Evolutionary conservation across 1,284 basidiomycete genomes (phyloP), one percentile per base, ranked within the genome.

Genomic region (Ceratobasidium sp.): DNA sequence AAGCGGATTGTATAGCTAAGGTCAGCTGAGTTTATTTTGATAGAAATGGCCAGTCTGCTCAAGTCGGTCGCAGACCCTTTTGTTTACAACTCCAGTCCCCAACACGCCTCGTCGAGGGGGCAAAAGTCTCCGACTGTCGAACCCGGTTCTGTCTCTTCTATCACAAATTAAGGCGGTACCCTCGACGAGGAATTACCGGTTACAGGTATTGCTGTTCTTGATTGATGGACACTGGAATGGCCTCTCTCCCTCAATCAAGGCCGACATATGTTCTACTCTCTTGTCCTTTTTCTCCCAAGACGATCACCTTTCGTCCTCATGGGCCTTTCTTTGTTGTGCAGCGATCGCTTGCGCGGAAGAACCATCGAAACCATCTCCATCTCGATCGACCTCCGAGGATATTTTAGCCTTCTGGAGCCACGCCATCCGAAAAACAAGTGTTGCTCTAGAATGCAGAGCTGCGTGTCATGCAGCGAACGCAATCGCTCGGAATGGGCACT

Each of bases 121-220:
- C 50, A 65, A 65, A 43, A 65, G 62, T 42, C 62, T 65, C 17
- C 32, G 62, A 49, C 68, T 77, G 22, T 79, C 78, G 25, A 77
- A 77, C 65, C 87, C 90, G 2, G 80, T 94, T 62, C 76, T 80
- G 1, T 78, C 82, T 4, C 78, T 94, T 6, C 79, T 94, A 6
- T 75, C 79, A 50, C 81, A 83, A 12, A 83, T 90, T 62, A 31
- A 75, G 74, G 22, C 75, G 71, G n/a, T 76, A 67, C 69, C 76
- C 79, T 71, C 82, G 82, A 64, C 62, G 22, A 47, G 62, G 22
- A 65, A 53, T 0, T 89, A 88, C 73, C 84, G 86, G 67, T 79
- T 95, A 0, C 94, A 97, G 78, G 81, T 88, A 2, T 79, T 96
- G 0, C 83, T 94, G n/a, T 96, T 98, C 80, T 80, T 96, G 74